Percentiles rank a stretch among this genome's conserved stretches.
Evolutionary conservation across 257 asterid species (phyloP).

Genomic region (Knoxia roxburghii): DNA sequence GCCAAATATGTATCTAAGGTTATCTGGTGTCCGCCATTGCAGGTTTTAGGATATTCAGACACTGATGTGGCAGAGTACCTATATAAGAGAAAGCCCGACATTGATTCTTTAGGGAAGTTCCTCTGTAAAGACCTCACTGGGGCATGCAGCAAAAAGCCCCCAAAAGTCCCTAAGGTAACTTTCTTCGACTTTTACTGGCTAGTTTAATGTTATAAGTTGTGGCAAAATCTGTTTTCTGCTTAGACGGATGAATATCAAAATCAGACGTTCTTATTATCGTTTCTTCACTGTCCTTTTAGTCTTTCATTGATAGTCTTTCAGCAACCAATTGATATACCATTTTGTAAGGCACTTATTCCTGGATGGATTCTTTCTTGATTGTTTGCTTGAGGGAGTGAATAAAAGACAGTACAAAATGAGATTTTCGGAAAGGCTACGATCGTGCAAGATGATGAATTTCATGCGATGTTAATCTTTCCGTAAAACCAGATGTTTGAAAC

Average conservation of each 20-base stretch:
- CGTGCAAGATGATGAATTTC: not conserved
- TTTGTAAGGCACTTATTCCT: no score
- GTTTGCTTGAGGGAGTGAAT: not conserved
- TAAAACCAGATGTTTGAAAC: not conserved
- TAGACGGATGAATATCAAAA: not conserved
- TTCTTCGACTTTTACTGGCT: constrained; percentile 3
- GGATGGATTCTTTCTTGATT: no score
- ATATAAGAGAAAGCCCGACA: constrained; percentile 54
- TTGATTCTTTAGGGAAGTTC: constrained; percentile 51
- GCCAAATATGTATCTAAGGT: not conserved
- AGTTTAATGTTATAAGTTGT: not conserved
- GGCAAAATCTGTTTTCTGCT: no score
- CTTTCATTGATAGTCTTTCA: not conserved
- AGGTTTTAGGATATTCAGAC: constrained; percentile 94
- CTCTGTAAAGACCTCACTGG: constrained; percentile 85
- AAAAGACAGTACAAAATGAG: not conserved
- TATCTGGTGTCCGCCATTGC: constrained; percentile 22
- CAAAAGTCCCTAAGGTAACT: constrained; percentile 90
- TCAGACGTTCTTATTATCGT: no score
- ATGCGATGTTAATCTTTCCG: not conserved
- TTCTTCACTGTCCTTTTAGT: no score
- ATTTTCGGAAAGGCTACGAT: not conserved
- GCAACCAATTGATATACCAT: not conserved
- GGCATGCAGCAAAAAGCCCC: constrained; percentile 73
- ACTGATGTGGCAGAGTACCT: constrained; percentile 92